Percentiles rank a stretch among this genome's conserved stretches.
Evolutionary conservation across 2,329 filamentous ascomycete species (phyloP).

Genomic region (Allantophomopsis cytisporea): DNA sequence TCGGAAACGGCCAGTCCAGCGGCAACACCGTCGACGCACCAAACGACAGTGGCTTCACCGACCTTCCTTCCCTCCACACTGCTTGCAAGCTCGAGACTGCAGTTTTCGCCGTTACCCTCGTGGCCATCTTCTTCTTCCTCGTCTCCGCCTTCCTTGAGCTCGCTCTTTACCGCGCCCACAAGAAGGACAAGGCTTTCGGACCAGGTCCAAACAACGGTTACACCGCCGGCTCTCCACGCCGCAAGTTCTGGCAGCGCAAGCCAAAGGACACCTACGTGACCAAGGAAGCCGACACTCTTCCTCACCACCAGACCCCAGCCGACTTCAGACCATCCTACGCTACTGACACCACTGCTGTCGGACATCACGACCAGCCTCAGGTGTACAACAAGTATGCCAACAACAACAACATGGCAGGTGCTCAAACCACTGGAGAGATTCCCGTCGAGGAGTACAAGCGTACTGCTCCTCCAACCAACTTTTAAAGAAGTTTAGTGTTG

Average conservation of each 20-base stretch:
- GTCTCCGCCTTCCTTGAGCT: slow-evolving; percentile 58
- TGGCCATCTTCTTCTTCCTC: slow-evolving; percentile 64
- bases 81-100: slow-evolving; percentile 69
- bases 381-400: neutral
- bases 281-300: slow-evolving; percentile 19
- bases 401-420: neutral
- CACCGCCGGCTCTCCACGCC: slow-evolving; percentile 38
- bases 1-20: slow-evolving; percentile 48
- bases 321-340: slow-evolving; percentile 17
- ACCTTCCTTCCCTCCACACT: slow-evolving; percentile 29
- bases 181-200: slow-evolving; percentile 60
- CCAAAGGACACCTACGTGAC: slow-evolving; percentile 7
- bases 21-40: slow-evolving; percentile 33
- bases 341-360: slow-evolving; percentile 15
- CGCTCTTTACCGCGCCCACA: slow-evolving; percentile 54
- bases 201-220: slow-evolving; percentile 54
- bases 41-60: slow-evolving; percentile 27
- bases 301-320: slow-evolving; percentile 22
- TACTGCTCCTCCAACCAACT: too few species aligned
- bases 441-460: too few species aligned
- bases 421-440: too few species aligned
- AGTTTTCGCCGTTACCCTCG: slow-evolving; percentile 63
- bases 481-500: too few species aligned
- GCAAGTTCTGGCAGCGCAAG: slow-evolving; percentile 19
- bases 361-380: neutral